These are phyloP conservation scores for Glutinoglossum americanum DNA, from an alignment of 495 filamentous ascomycete species.

Conservation along the genomic window DNA sequence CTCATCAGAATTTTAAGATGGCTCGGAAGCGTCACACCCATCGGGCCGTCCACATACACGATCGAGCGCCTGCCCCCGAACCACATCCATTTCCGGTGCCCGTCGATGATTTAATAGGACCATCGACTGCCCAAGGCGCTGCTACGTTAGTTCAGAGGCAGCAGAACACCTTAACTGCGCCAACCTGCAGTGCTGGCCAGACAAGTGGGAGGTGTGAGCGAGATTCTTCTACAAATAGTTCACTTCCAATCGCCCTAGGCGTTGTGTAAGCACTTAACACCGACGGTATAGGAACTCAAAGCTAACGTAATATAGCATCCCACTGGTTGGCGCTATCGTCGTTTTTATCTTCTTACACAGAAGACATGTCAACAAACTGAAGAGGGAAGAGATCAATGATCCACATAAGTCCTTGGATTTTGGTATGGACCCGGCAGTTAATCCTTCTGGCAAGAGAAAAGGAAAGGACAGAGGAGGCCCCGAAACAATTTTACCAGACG, in stretches of 20 bases:
- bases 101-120: background rate
- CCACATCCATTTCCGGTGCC: background rate
- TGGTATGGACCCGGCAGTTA: conserved; percentile 28
- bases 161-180: background rate
- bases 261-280: conserved; percentile 43
- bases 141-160: background rate
- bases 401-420: conserved; percentile 89
- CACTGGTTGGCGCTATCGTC: conserved; percentile 42
- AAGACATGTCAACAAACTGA: conserved; percentile 47
- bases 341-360: conserved; percentile 60
- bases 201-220: conserved; percentile 26
- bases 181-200: conserved; percentile 6
- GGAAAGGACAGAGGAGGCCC: conserved; percentile 28
- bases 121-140: background rate
- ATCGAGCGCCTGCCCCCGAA: background rate
- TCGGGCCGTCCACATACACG: background rate
- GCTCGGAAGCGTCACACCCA: background rate
- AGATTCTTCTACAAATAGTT: conserved; percentile 29
- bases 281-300: background rate
- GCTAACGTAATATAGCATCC: conserved; percentile 35
- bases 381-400: conserved; percentile 63
- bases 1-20: background rate
- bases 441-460: conserved; percentile 16
- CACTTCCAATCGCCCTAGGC: conserved; percentile 57
- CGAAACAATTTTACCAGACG: conserved; percentile 22